Base-by-base conservation (phyloP, 1,284 basidiomycete species). In the Vanrija sp. region DNA sequence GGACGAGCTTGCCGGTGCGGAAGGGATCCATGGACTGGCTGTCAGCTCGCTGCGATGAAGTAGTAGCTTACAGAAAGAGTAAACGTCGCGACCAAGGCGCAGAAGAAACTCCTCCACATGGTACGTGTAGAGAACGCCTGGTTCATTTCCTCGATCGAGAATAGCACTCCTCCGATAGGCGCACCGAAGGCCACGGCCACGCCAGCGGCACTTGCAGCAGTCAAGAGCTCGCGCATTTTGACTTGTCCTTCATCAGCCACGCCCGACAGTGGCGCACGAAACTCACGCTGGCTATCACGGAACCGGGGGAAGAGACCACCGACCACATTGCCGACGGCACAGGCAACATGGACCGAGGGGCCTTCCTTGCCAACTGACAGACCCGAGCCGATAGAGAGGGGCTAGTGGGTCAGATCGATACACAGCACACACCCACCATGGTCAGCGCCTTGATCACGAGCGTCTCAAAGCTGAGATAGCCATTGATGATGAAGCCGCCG, bases 311-410 rank as follows among this genome's bases (percentile, higher is more conserved):
- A 97, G 64, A 87, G 75, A 46, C 87, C 82, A 1, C 90, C 92
- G 15, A 98, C 86, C 29, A 95, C 82, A 60, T 85, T 87, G 2
- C 95, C 96, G 55, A 97, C 86, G 66, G 91, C 91, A 70, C 91
- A 96, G 1, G 95, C 95, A 43, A 98, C 88, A 69, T 99, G 96
- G 0, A 99, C 96, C 0, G 93, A 96, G 0, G 96, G 96, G 0
- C 96, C 96, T 78, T 99, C 96, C 75, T 98, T 99, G 14, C 96
- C 96, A 25, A 98, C 92, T 8, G 93, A 95, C 43, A 99, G 80
- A 0, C 96, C 96, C 23, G 94, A 98, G 0, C 93, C 96, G 66
- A 99, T 97, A n/a, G 94, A 88, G 18, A 98, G 80, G 25, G 94
- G 94, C 93, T 96, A 63, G 15, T 9, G 34, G 34, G 28, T 50